Conservation (phyloP, 2,329 filamentous ascomycete genomes). For the Aspergillus sp. region DNA sequence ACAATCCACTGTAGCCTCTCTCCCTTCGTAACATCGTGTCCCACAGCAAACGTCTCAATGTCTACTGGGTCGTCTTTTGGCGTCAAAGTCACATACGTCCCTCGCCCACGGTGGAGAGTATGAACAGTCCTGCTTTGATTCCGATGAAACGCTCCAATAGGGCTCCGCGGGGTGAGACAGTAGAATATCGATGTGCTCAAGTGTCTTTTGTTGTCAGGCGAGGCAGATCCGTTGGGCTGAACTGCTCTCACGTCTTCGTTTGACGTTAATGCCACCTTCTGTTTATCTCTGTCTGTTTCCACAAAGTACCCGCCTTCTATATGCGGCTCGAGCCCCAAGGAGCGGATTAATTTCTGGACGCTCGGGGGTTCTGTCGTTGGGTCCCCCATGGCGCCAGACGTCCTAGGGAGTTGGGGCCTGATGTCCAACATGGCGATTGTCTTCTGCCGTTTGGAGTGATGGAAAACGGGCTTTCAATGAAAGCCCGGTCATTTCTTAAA, state of each 20-base stretch:
- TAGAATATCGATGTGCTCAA: constrained; percentile 62
- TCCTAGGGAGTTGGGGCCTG: not conserved
- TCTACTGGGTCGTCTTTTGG: constrained; percentile 50
- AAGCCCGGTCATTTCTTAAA: too few relatives aligned
- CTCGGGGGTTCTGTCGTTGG: constrained; percentile 25
- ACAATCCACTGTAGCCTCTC: constrained; percentile 68
- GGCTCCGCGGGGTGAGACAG: constrained; percentile 55
- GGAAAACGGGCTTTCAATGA: too few relatives aligned
- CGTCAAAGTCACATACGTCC: constrained; percentile 60
- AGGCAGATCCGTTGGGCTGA: constrained; percentile 49
- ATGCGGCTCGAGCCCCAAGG: constrained; percentile 53
- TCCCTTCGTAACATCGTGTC: constrained; percentile 54
- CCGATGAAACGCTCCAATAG: constrained; percentile 61
- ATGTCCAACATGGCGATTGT: not conserved
- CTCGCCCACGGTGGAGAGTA: constrained; percentile 62
- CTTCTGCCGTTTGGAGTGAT: too few relatives aligned
- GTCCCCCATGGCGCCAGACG: not conserved
- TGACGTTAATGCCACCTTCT: constrained; percentile 27
- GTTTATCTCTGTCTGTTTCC: constrained; percentile 61
- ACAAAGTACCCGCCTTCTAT: constrained; percentile 64
- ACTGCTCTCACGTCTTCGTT: constrained; percentile 28
- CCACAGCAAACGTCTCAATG: constrained; percentile 65
- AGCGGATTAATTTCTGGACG: constrained; percentile 39
- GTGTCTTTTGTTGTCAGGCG: not conserved
- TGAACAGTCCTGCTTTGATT: constrained; percentile 63